Conservation (phyloP, 371 early-diverging fungal genomes). For the Capillidium rhysosporum region DNA sequence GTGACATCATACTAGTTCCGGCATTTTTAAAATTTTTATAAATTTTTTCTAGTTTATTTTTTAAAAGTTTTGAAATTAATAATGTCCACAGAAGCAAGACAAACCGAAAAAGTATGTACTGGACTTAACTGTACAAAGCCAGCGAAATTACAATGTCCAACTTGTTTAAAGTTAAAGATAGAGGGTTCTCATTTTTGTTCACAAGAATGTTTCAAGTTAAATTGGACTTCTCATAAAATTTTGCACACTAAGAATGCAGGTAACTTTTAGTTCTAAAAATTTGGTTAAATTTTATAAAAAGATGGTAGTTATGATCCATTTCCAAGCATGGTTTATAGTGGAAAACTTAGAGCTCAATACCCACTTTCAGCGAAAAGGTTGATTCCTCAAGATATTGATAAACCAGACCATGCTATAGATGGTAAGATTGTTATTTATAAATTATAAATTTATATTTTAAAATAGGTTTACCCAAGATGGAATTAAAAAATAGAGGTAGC, state of each 20-base stretch:
- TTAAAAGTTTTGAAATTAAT: no score
- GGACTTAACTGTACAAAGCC: slow-evolving; percentile 43
- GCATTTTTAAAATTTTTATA: no score
- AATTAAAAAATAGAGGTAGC: slow-evolving; percentile 34
- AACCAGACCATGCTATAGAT: slow-evolving; percentile 68
- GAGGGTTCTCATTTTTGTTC: slow-evolving; percentile 57
- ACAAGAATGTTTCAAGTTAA: slow-evolving; percentile 72
- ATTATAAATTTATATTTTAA: background rate
- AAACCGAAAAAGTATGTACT: slow-evolving; percentile 18
- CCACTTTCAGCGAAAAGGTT: slow-evolving; percentile 56
- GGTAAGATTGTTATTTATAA: slow-evolving; percentile 10
- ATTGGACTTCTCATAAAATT: slow-evolving; percentile 48
- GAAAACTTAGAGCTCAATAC: slow-evolving; percentile 62
- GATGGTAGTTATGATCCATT: slow-evolving; percentile 54
- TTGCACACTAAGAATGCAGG: slow-evolving; percentile 15
- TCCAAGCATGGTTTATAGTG: slow-evolving; percentile 57
- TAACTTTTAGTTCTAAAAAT: no score
- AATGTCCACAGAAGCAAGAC: no score
- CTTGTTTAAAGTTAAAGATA: slow-evolving; percentile 57
- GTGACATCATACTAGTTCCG: no score
- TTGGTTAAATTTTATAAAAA: slow-evolving; percentile 8
- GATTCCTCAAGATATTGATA: slow-evolving; percentile 51
- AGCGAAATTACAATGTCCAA: slow-evolving; percentile 70
- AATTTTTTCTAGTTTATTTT: no score
- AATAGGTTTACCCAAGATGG: slow-evolving; percentile 42